Evolutionary conservation across 257 asterid genomes (phyloP), one percentile per base, ranked within the genome.

Genomic region (Gentiana dahurica): DNA sequence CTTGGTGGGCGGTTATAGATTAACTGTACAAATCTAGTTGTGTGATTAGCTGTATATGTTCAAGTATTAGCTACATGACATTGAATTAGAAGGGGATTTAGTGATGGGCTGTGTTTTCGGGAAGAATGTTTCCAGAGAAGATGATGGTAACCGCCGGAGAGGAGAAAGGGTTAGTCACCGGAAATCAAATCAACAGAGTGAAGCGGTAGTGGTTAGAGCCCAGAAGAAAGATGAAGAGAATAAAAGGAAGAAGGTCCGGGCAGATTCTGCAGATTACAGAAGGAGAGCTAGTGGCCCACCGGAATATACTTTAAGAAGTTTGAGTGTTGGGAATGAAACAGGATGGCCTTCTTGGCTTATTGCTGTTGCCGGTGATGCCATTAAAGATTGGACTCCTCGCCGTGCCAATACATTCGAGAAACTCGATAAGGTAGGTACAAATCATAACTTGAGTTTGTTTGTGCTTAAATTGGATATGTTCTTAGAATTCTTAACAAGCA

Each of bases 271-370:
- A 53, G 66, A 12, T 36, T 34, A 13, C 33, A 68, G 51, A 47
- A 51, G 61, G 58, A 58, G 57, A 51, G 5, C 67, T 41, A 7
- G 66, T 34, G 63, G 65, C 46, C 50, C 35, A 10, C 74, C 80
- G 65, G 79, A 62, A 48, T 72, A 65, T 48, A 66, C 67, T 39
- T 63, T 80, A 71, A 67, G 67, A 55, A 63, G 55, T 46, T 59
- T 49, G 47, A 61, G 65, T 60, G 65, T 51, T 5, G 62, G 63
- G 8, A 66, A 72, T 43, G 74, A 66, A 47, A 82, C 77, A 63
- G 83, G 67, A 36, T 89, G 97, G 97, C 95, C 97, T 38, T 8
- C 86, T 57, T 89, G 97, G 97, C 90, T 89, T 0, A 66, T 72
- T 8, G 83, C 78, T 4, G 94, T 80, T 8, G 93, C 87, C 55